Conservation (phyloP, 805 yeast species). For the Starmera quercuum region DNA sequence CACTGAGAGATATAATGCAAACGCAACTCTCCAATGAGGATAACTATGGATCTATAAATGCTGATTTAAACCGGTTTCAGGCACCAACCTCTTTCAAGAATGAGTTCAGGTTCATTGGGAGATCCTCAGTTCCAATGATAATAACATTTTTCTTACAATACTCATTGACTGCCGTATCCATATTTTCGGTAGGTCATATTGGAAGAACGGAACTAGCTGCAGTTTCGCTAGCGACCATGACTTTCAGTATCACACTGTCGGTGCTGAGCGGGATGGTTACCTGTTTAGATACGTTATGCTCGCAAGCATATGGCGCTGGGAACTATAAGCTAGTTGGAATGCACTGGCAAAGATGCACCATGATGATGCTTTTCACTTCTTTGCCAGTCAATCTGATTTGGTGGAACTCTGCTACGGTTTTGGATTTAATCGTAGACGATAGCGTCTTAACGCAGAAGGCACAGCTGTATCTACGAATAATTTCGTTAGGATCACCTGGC, state of each 20-base stretch:
- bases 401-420: too few species aligned
- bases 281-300: constrained; percentile 72
- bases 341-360: constrained; percentile 66
- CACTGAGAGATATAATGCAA: too few species aligned
- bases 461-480: constrained; percentile 47
- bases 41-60: too few species aligned
- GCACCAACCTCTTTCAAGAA: too few species aligned
- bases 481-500: constrained; percentile 71
- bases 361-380: too few species aligned
- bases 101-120: too few species aligned
- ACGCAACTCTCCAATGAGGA: too few species aligned
- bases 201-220: constrained; percentile 80
- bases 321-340: constrained; percentile 61
- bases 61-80: too few species aligned
- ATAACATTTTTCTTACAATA: too few species aligned
- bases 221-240: constrained; percentile 76
- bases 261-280: constrained; percentile 79
- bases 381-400: too few species aligned
- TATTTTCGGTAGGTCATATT: constrained; percentile 83
- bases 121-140: too few species aligned
- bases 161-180: too few species aligned
- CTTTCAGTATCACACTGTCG: constrained; percentile 73
- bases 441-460: constrained; percentile 46
- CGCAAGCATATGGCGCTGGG: constrained; percentile 82
- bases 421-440: constrained; percentile 42